A percentile compares a stretch with the other conserved stretches of the same genome.
Conservation (phyloP, 2,329 filamentous ascomycete genomes). For the Colletotrichum filicis region DNA sequence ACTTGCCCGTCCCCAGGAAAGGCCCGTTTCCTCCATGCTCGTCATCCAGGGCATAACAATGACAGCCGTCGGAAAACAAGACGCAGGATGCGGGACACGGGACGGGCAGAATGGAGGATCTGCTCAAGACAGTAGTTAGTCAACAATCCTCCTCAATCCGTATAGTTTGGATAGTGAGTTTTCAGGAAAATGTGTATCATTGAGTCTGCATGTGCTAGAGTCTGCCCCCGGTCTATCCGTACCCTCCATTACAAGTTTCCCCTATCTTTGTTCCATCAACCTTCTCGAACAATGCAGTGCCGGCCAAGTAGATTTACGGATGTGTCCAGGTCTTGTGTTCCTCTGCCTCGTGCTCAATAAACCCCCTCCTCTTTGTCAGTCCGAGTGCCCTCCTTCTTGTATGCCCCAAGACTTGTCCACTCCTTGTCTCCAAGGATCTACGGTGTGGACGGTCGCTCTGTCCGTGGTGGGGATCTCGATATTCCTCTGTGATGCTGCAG, state of each 20-base stretch:
- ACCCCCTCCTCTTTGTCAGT: not conserved
- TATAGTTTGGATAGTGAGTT: no score
- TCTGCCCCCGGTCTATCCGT: no score
- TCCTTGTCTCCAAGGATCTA: not conserved
- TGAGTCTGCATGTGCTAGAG: not conserved
- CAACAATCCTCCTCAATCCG: not conserved
- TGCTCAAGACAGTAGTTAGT: not conserved
- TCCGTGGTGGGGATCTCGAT: not conserved
- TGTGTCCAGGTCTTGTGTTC: not conserved
- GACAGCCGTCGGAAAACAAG: not conserved
- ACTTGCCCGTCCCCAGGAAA: not conserved
- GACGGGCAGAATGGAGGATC: not conserved
- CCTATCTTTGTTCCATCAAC: conserved; percentile 28
- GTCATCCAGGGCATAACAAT: conserved; percentile 25
- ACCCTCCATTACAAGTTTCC: not conserved
- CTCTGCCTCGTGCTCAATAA: not conserved
- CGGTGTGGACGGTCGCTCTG: not conserved
- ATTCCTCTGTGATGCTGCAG: not conserved
- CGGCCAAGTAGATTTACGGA: not conserved
- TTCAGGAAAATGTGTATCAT: no score
- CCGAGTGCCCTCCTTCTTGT: not conserved
- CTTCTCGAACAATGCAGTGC: conserved; percentile 34
- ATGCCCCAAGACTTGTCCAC: not conserved
- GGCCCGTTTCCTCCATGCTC: conserved; percentile 10
- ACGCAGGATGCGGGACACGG: not conserved